Evolutionary conservation across 129 eudicot species (phyloP), one percentile per base, ranked within the genome.

Genomic region (Calendula officinalis): DNA sequence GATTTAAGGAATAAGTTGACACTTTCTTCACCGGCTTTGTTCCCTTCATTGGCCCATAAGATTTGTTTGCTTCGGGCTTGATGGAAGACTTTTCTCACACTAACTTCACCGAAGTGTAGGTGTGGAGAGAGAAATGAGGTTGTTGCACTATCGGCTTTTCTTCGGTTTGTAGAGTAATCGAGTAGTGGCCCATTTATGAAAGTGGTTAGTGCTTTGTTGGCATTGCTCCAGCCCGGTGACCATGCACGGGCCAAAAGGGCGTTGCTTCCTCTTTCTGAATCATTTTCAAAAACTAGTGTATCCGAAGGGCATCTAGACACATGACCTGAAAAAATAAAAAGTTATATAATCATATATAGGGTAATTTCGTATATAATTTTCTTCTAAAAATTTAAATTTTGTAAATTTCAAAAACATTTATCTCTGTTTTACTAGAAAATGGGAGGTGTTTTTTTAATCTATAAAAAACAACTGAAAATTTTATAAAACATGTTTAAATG

Each of bases 141-240:
- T 44, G 99, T 86, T 46, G 95, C 97, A 44, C 84, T 81, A 74
- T 88, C 97, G 3, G 92, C 99, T 75, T 89, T 94, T 43, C 86
- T 59, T 45, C 95, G 86, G 66, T 94, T 89, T 67, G 62, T 80
- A 12, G 99, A 80, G 77, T 94, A 94, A 15, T 89, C 90, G 9
- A 86, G 75, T 47, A 94, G 64, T 30, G 95, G 84, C 33, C 97
- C 97, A 9, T 94, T 89, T 16, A 86, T 75, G 80, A 94, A 94
- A 12, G 89, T 68, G 8, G 94, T 74, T 34, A 89, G 82, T 35
- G 99, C 90, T 84, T 86, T 88, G 62, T 94, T 88, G 32, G 92
- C 97, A 51, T 82, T 88, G 85, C 89, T 88, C 99, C 99, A 94
- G 7, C 99, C 99, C 3, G 97, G 99, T 13, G 99, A 72, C 99